Base-by-base conservation (phyloP, 768 basidiomycete genomes). In the Lactarius quietus region DNA sequence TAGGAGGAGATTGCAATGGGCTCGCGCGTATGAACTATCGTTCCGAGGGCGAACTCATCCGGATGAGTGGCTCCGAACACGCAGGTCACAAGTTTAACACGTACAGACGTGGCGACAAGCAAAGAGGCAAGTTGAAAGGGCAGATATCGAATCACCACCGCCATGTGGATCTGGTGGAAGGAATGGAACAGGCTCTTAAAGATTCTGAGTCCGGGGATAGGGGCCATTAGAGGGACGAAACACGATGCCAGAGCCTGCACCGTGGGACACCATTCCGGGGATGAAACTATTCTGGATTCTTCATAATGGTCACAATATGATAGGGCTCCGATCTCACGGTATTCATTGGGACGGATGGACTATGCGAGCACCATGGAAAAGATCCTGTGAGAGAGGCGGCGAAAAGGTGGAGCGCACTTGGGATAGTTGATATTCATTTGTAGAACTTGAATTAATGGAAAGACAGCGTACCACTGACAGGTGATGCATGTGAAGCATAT, bases 401-500 rank as follows among this genome's bases (percentile, higher is more conserved):
- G n/a, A n/a, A 55, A 60, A 29, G 10, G 59, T 18, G 39, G 54
- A 45, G 53, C 35, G n/a, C n/a, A n/a, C n/a, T n/a, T n/a, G n/a
- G n/a, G n/a, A n/a, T n/a, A n/a, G n/a, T n/a, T n/a, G n/a, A n/a
- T n/a, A n/a, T n/a, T n/a, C n/a, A n/a, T n/a, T n/a, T n/a, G n/a
- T n/a, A n/a, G n/a, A n/a, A n/a, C n/a, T n/a, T n/a, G 31, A 39
- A 18, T 33, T 57, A 28, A 57, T 48, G 35, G 38, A 52, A 55
- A 23, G 43, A 45, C 43, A 45, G 60, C 43, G 31, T n/a, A 29
- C 38, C 35, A 65, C 55, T 55, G 54, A 60, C 9, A 38, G 59
- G 61, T 65, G 60, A 57, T 62, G 64, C 61, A 57, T 38, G 41
- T 41, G 60, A 65, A n/a, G n/a, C n/a, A n/a, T n/a, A 54, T 38